phyloP scores from a whole-genome alignment of 2,329 filamentous ascomycete genomes.

The Gnomoniopsis sp. region DNA sequence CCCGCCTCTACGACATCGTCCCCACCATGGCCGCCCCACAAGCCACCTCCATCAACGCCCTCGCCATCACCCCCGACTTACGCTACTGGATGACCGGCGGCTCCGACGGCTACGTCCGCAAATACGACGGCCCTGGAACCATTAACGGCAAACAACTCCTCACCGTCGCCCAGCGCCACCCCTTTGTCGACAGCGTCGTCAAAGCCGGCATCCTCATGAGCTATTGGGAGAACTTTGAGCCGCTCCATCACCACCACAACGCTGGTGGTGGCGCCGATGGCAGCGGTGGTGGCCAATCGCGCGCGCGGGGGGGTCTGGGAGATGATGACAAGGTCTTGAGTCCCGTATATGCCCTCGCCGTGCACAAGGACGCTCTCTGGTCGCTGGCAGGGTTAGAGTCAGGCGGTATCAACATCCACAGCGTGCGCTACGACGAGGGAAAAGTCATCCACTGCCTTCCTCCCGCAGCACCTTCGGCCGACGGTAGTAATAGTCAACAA shows the following conservation, averaged over 20 bases:
- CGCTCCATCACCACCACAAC: slow-evolving; percentile 35
- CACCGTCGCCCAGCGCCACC: slow-evolving; percentile 92
- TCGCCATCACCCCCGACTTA: slow-evolving; percentile 89
- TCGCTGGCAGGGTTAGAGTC: slow-evolving; percentile 86
- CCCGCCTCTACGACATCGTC: slow-evolving; percentile 86
- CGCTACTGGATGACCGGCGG: slow-evolving; percentile 94
- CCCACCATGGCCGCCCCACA: slow-evolving; percentile 96
- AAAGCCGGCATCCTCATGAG: slow-evolving; percentile 93
- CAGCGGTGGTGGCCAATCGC: too few relatives aligned
- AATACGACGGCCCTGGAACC: slow-evolving; percentile 92
- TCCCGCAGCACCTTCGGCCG: too few relatives aligned
- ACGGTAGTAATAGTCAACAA: too few relatives aligned
- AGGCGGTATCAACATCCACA: slow-evolving; percentile 89
- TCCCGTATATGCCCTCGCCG: slow-evolving; percentile 89
- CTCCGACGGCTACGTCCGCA: slow-evolving; percentile 91
- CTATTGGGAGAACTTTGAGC: slow-evolving; percentile 98
- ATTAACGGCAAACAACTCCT: slow-evolving; percentile 92
- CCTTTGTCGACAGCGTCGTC: slow-evolving; percentile 94
- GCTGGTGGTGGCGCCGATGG: slow-evolving; percentile 21
- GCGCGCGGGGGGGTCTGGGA: too few relatives aligned
- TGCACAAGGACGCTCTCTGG: slow-evolving; percentile 89
- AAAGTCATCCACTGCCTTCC: slow-evolving; percentile 79
- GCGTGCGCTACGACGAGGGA: slow-evolving; percentile 90
- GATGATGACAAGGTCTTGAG: slow-evolving; percentile 66
- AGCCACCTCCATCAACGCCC: slow-evolving; percentile 89